These are phyloP conservation scores for Sequoia sempervirens DNA, from an alignment of 75 land plant genomes.

Conservation along the genomic window DNA sequence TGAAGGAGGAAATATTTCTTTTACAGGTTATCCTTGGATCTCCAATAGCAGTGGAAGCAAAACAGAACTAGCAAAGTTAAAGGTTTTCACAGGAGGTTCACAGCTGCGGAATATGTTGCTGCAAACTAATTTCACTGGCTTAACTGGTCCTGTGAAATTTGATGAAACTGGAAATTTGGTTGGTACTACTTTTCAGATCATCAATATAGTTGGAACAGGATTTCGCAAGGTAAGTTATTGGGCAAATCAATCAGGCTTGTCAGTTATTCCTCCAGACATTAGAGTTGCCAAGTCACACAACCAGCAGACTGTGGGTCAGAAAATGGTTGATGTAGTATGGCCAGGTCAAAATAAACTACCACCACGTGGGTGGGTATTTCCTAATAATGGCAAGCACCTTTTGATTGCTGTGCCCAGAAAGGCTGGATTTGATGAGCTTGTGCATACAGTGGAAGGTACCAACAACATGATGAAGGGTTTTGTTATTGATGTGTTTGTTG, in stretches of 20 bases:
- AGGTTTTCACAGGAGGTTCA: conserved; percentile 51
- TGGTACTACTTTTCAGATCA: conserved; percentile 41
- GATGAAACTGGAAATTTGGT: conserved; percentile 23
- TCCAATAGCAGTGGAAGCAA: conserved; percentile 18
- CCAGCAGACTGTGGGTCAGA: conserved; percentile 38
- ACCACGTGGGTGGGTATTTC: conserved; percentile 82
- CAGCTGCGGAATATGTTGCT: conserved; percentile 28
- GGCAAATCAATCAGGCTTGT: conserved; percentile 59
- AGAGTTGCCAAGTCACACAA: conserved; percentile 21
- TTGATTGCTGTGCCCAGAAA: conserved; percentile 62
- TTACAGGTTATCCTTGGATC: conserved; percentile 19
- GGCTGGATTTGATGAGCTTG: conserved; percentile 31
- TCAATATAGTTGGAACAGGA: conserved; percentile 45
- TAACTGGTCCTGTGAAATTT: conserved; percentile 48
- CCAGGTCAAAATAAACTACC: conserved; percentile 48
- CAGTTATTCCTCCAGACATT: conserved; percentile 47
- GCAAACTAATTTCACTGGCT: conserved; percentile 40
- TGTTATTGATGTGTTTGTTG: conserved; percentile 37
- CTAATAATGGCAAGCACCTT: conserved; percentile 65
- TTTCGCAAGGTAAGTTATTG: conserved; percentile 49
- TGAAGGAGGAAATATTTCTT: conserved; percentile 27
- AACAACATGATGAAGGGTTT: conserved; percentile 25
- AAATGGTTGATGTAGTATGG: conserved; percentile 60
- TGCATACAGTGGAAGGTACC: conserved; percentile 6
- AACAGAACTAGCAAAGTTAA: conserved; percentile 21